Percentiles rank a stretch among this genome's conserved stretches.
These are phyloP conservation scores for Fraxinus anomala DNA, from an alignment of 257 asterid genomes.

Conservation along the genomic window DNA sequence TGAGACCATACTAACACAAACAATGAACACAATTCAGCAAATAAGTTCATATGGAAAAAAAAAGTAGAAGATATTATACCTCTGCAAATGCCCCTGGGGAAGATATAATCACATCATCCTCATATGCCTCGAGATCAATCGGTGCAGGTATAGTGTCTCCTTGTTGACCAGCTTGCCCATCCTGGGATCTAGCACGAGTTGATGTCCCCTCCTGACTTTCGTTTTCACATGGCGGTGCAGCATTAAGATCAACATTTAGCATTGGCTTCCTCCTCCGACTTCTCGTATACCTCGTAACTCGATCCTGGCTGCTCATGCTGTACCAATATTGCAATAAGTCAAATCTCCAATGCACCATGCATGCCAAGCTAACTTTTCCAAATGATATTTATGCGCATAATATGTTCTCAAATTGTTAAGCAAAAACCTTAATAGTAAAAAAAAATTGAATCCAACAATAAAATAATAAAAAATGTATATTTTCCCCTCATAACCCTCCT, in stretches of 20 bases:
- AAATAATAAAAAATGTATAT: not conserved
- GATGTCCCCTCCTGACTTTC: slow-evolving; percentile 37
- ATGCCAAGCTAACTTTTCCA: slow-evolving; percentile 3
- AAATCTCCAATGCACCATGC: slow-evolving; percentile 27
- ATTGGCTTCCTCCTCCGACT: slow-evolving; percentile 35
- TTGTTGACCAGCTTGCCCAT: slow-evolving; percentile 33
- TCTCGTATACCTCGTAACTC: slow-evolving; percentile 36
- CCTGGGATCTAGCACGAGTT: slow-evolving; percentile 31
- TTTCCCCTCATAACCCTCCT: not conserved
- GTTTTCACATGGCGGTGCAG: slow-evolving; percentile 42
- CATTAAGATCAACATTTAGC: slow-evolving; percentile 55
- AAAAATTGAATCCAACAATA: not conserved
- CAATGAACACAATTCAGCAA: not conserved
- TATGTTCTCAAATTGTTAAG: too few species aligned
- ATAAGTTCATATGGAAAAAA: not conserved
- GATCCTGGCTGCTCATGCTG: slow-evolving; percentile 42
- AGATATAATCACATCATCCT: slow-evolving; percentile 62
- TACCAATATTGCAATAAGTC: slow-evolving; percentile 20
- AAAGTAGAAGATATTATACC: slow-evolving; percentile 28
- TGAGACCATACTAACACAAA: slow-evolving; percentile 6
- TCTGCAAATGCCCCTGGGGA: slow-evolving; percentile 59
- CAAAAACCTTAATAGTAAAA: not conserved
- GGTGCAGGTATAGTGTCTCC: slow-evolving; percentile 31
- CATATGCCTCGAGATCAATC: slow-evolving; percentile 53
- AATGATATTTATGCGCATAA: not conserved